A percentile compares a stretch with the other conserved stretches of the same genome.
phyloP scores from a whole-genome alignment of 2,329 filamentous ascomycete species.

The Ceratocystiopsis sp. region DNA sequence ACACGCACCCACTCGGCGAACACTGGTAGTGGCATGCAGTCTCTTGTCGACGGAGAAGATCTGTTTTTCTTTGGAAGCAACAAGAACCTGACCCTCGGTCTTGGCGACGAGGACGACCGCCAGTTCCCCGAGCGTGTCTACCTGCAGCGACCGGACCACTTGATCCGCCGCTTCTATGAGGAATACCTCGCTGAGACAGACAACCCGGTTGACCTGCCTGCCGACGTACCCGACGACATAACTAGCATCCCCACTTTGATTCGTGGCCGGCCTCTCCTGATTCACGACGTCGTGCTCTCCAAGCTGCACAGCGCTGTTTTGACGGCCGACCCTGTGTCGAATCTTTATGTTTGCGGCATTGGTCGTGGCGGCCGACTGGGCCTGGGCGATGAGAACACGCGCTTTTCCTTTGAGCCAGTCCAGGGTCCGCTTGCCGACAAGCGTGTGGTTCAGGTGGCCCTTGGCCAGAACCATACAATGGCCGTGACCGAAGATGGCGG shows the following conservation, averaged over 20 bases:
- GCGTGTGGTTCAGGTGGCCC: conserved; percentile 57
- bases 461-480: conserved; percentile 84
- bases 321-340: conserved; percentile 73
- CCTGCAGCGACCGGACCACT: conserved; percentile 58
- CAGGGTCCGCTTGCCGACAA: conserved; percentile 60
- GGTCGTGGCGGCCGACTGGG: conserved; percentile 81
- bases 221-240: conserved; percentile 9
- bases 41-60: conserved; percentile 47
- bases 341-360: conserved; percentile 84
- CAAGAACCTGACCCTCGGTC: conserved; percentile 79
- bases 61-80: conserved; percentile 92
- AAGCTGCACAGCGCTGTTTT: conserved; percentile 84
- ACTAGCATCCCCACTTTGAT: conserved; percentile 55
- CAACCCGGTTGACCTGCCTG: neutral
- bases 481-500: conserved; percentile 76
- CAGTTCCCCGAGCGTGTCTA: conserved; percentile 78
- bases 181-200: conserved; percentile 38
- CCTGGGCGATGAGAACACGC: conserved; percentile 74
- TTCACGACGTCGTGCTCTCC: conserved; percentile 72
- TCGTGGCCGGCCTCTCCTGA: conserved; percentile 51
- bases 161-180: conserved; percentile 56
- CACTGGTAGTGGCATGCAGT: conserved; percentile 7
- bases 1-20: neutral
- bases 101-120: conserved; percentile 90
- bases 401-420: conserved; percentile 72